These are phyloP conservation scores for Calonectria hongkongensis DNA, from an alignment of 2,329 filamentous ascomycete species.

Conservation along the genomic window DNA sequence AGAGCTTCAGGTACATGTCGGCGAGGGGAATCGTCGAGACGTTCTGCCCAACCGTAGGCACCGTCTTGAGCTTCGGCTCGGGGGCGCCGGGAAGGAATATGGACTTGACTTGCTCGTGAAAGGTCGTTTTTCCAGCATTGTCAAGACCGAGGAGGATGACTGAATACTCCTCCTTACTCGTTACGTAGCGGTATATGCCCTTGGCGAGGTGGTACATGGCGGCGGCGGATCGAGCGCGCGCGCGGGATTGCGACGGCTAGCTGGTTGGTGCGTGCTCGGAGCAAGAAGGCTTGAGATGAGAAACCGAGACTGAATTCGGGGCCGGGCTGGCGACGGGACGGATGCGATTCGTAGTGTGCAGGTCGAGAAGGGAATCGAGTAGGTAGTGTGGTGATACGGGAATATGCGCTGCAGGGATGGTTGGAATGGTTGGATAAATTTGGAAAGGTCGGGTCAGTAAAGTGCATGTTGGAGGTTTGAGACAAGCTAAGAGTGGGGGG, in stretches of 20 bases:
- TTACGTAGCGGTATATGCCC: constrained; percentile 94
- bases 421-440: constrained; percentile 8
- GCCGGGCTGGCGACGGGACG: background rate
- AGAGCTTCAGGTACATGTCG: constrained; percentile 98
- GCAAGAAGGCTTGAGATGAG: constrained; percentile 32
- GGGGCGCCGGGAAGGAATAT: constrained; percentile 81
- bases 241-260: background rate
- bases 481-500: constrained; percentile 9
- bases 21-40: constrained; percentile 92
- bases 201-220: constrained; percentile 97
- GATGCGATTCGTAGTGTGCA: constrained; percentile 3
- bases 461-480: constrained; percentile 1
- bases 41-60: constrained; percentile 98
- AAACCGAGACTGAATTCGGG: background rate
- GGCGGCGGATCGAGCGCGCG: constrained; percentile 31
- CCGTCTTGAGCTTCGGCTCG: constrained; percentile 85
- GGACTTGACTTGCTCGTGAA: constrained; percentile 96
- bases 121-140: constrained; percentile 98
- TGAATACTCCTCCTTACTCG: constrained; percentile 99
- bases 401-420: constrained; percentile 9
- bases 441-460: constrained; percentile 4
- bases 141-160: constrained; percentile 97
- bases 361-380: background rate
- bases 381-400: constrained; percentile 1
- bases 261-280: background rate